A percentile compares a stretch with the other conserved stretches of the same genome.
Conservation (phyloP, 2,329 filamentous ascomycete genomes). For the Nemania sp. region DNA sequence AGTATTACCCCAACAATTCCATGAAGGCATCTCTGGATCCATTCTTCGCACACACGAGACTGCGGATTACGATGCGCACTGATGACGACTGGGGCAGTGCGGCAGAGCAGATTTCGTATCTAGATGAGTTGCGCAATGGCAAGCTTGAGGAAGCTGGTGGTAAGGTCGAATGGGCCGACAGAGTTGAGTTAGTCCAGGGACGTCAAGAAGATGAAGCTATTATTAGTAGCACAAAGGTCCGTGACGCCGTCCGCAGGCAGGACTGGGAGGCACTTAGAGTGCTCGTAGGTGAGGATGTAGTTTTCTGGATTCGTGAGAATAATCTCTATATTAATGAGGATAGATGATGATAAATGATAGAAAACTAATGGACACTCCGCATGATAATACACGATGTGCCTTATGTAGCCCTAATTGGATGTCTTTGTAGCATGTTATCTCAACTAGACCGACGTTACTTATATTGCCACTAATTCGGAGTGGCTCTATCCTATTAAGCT, state of each 20-base stretch:
- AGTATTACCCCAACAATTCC: conserved; percentile 71
- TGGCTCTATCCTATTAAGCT: neutral
- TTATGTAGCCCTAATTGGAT: too few relatives aligned
- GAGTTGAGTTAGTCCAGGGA: conserved; percentile 70
- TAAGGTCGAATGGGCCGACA: conserved; percentile 66
- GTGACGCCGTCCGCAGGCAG: conserved; percentile 63
- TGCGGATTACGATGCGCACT: conserved; percentile 74
- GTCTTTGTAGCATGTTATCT: neutral
- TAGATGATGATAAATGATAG: conserved; percentile 4
- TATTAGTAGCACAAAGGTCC: conserved; percentile 73
- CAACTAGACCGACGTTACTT: neutral
- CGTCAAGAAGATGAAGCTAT: conserved; percentile 44
- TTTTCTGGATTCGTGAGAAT: conserved; percentile 67
- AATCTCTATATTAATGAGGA: conserved; percentile 62
- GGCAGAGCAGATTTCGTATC: conserved; percentile 65
- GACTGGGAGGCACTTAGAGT: conserved; percentile 61
- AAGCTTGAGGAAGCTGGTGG: conserved; percentile 66
- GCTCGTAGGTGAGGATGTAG: conserved; percentile 69
- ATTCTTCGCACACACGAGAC: conserved; percentile 71
- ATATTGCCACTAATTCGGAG: neutral
- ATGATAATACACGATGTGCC: neutral
- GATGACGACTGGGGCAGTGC: conserved; percentile 70
- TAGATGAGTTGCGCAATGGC: conserved; percentile 61
- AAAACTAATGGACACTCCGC: neutral
- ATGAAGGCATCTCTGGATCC: conserved; percentile 69